Percentiles rank a stretch among this genome's conserved stretches.
These are phyloP conservation scores for Schwanniomyces etchellsii DNA, from an alignment of 1,139 yeast genomes.

Conservation along the genomic window DNA sequence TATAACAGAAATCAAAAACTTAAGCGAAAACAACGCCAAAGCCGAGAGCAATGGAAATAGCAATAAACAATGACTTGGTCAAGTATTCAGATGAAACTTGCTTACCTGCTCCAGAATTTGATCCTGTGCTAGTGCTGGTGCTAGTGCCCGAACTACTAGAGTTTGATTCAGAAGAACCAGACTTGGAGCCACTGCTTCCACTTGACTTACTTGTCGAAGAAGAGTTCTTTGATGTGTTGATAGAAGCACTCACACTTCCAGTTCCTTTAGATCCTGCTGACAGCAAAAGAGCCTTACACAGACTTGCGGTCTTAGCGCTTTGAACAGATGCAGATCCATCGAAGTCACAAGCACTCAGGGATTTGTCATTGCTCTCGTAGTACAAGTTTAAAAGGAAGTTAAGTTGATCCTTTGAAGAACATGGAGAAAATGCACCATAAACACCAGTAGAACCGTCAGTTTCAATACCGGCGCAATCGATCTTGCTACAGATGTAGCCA, in stretches of 20 bases:
- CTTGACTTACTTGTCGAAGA: constrained; percentile 27
- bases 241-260: constrained; percentile 30
- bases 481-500: constrained; percentile 44
- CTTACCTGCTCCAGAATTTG: constrained; percentile 11
- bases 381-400: constrained; percentile 58
- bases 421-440: constrained; percentile 60
- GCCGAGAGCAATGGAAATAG: constrained; percentile 17
- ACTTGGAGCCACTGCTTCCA: constrained; percentile 21
- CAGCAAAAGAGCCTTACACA: constrained; percentile 39
- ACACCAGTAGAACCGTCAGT: constrained; percentile 56
- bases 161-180: constrained; percentile 18
- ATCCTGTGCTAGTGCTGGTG: constrained; percentile 4
- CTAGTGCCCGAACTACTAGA: constrained; percentile 10
- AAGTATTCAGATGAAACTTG: constrained; percentile 12
- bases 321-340: constrained; percentile 55
- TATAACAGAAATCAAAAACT: constrained; percentile 1
- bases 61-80: constrained; percentile 17
- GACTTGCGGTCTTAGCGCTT: constrained; percentile 44
- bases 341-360: constrained; percentile 57
- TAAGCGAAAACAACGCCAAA: constrained; percentile 16
- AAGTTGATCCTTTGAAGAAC: constrained; percentile 55
- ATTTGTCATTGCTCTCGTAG: constrained; percentile 42
- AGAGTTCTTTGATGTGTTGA: constrained; percentile 20
- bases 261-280: constrained; percentile 37
- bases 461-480: constrained; percentile 48